These are phyloP conservation scores for Tillandsia leiboldiana DNA, from an alignment of 176 grass and related monocot genomes.

Conservation along the genomic window DNA sequence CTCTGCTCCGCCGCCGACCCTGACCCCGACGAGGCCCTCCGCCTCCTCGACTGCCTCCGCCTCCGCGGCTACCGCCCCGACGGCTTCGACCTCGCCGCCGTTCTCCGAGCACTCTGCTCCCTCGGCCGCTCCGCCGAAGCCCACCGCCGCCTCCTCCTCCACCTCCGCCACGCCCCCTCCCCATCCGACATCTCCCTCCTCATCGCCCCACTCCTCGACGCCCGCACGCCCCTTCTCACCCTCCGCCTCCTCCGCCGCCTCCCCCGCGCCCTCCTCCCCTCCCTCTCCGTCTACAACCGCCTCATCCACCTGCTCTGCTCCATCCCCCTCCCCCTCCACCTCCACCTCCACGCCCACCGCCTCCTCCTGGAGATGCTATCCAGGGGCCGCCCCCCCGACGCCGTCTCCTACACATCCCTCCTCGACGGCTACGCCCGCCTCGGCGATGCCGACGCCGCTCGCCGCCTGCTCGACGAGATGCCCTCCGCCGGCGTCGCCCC, in stretches of 20 bases:
- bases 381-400: slow-evolving; percentile 26
- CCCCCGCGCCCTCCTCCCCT: slow-evolving; percentile 22
- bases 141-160: slow-evolving; percentile 52
- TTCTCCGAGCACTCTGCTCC: too few species aligned
- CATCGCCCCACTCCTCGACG: slow-evolving; percentile 39
- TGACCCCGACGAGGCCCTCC: too few species aligned
- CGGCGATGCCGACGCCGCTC: slow-evolving; percentile 36
- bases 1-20: slow-evolving; percentile 16
- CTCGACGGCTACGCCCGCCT: slow-evolving; percentile 42
- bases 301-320: slow-evolving; percentile 46
- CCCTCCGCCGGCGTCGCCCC: slow-evolving; percentile 17
- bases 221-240: slow-evolving; percentile 40
- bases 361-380: slow-evolving; percentile 36
- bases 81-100: too few species aligned
- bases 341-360: slow-evolving; percentile 37
- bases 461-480: slow-evolving; percentile 78
- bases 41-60: too few species aligned
- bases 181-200: slow-evolving; percentile 13
- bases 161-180: slow-evolving; percentile 28
- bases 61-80: too few species aligned
- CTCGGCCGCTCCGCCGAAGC: slow-evolving; percentile 36
- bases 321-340: slow-evolving; percentile 7
- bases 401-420: slow-evolving; percentile 48
- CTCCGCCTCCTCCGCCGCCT: slow-evolving; percentile 46
- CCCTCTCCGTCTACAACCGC: slow-evolving; percentile 54